These are phyloP conservation scores for Colletotrichum lini DNA, from an alignment of 2,329 filamentous ascomycete species.

Conservation along the genomic window DNA sequence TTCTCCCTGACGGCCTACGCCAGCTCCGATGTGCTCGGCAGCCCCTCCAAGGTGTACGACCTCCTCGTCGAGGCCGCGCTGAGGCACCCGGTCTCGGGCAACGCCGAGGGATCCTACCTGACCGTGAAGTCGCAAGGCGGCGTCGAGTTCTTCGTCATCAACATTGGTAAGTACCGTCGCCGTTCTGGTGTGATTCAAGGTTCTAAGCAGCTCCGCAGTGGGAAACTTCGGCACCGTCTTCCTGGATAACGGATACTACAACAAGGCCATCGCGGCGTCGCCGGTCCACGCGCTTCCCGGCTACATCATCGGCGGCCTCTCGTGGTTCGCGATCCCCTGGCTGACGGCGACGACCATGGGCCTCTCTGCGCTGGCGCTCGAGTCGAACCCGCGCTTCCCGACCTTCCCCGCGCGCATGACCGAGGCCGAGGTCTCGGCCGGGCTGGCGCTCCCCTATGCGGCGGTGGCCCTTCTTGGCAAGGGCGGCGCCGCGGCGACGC, in stretches of 20 bases:
- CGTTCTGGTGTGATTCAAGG: conserved; percentile 48
- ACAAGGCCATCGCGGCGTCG: conserved; percentile 86
- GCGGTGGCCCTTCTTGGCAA: conserved; percentile 83
- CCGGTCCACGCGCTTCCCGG: conserved; percentile 85
- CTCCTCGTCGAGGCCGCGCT: conserved; percentile 75
- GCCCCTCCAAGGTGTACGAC: conserved; percentile 77
- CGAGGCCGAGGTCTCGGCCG: conserved; percentile 79
- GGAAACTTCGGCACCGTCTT: conserved; percentile 84
- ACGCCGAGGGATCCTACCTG: conserved; percentile 81
- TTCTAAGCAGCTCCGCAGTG: conserved; percentile 56
- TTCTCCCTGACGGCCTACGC: conserved; percentile 81
- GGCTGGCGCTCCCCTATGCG: conserved; percentile 83
- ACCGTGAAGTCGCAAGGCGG: conserved; percentile 85
- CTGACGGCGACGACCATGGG: conserved; percentile 88
- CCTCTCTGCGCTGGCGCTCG: conserved; percentile 81
- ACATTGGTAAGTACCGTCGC: conserved; percentile 63
- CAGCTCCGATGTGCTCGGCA: conserved; percentile 70
- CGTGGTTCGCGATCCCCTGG: conserved; percentile 90
- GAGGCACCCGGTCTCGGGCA: conserved; percentile 79
- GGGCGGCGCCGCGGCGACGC: conserved; percentile 80
- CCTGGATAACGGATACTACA: conserved; percentile 85
- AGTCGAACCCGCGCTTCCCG: conserved; percentile 77
- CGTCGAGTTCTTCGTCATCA: conserved; percentile 81
- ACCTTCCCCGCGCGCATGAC: conserved; percentile 78
- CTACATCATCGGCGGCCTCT: conserved; percentile 81